Base-by-base conservation (phyloP, 306 rosid species). In the Styphnolobium japonicum region DNA sequence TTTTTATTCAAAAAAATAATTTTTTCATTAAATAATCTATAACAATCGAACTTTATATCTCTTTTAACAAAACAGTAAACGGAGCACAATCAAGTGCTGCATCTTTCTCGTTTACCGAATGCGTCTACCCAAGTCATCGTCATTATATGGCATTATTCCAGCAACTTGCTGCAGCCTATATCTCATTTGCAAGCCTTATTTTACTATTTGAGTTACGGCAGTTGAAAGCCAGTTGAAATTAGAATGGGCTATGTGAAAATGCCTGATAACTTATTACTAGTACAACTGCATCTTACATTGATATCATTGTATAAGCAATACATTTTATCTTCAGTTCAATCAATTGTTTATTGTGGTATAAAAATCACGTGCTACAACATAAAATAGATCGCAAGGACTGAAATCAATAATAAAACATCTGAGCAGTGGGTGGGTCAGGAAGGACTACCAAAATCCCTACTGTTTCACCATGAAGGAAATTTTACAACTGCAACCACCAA, bases 401-500 rank as follows among this genome's bases (percentile, higher is more conserved):
- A 40, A 3, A 34, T 71, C 34, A 33, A 56, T n/a, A n/a, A n/a
- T 39, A 51, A 23, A 46, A 45, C 16, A 37, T 45, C n/a, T 42
- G 31, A 66, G 69, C 63, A 21, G 71, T 9, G 45, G 65, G 31
- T 56, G 25, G 29, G 36, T 76, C 73, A 39, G 67, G 71, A 63
- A 33, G 49, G 31, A 36, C 72, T 23, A 12, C 68, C 67, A 67
- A 56, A 19, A 69, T 49, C 23, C 66, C 82, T 92, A 89, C 61
- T 74, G 90, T 81, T 93, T 95, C 85, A 93, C 93, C 98, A 92
- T 95, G 90, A 95, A 92, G 68, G 96, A 95, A 81, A 90, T 86
- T 86, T 95, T 91, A 81, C 98, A 92, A 80, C 98, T 92, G 84
- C 98, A 95, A 60, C 98, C 98, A 14, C 97, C 97, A 29, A 92